Base-by-base conservation (phyloP, 345 rosid species). In the Erucastrum elatum region DNA sequence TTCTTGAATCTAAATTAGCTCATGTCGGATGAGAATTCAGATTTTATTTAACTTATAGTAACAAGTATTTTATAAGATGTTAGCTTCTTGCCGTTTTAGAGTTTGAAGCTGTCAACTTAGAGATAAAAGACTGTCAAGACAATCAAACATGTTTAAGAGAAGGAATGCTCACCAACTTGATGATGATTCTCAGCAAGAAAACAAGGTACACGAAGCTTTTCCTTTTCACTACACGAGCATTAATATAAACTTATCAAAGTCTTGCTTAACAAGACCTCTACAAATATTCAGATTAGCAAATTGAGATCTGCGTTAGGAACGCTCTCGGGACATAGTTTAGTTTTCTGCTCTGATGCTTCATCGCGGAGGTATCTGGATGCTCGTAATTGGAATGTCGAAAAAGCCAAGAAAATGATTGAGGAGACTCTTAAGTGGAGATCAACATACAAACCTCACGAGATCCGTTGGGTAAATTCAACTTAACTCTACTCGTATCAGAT, bases 361-460 rank as follows among this genome's bases (percentile, higher is more conserved):
- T 83, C 93, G 68, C 88, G 84, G 80, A 95, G 99, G 79, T 95
- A 91, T 72, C 74, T 95, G 80, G 89, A 77, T 81, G 96, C 99
- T 78, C 89, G 97, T 58, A 88, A 74, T 63, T 93, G 98, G 98
- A 87, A 95, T 77, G 87, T 95, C 7, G 94, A 88, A 4, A 91
- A 95, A 72, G 83, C 98, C 34, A 90, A 81, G 87, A 87, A 81
- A 80, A 89, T 95, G 98, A 58, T 95, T 83, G 89, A 90, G 55
- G 98, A 91, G 64, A 83, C 98, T 34, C 84, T 95, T 56, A 82
- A 87, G 72, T 95, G 99, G 99, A 85, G 99, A 75, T 84, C 93
- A 30, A 74, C 88, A 13, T 95, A 84, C 82, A 95, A 90, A 81
- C 99, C 99, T 51, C 98, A 93, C 27, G 96, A 91, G 77, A 93